Evolutionary conservation across 495 filamentous ascomycete species (phyloP).

Genomic region (Tuber borchii): DNA sequence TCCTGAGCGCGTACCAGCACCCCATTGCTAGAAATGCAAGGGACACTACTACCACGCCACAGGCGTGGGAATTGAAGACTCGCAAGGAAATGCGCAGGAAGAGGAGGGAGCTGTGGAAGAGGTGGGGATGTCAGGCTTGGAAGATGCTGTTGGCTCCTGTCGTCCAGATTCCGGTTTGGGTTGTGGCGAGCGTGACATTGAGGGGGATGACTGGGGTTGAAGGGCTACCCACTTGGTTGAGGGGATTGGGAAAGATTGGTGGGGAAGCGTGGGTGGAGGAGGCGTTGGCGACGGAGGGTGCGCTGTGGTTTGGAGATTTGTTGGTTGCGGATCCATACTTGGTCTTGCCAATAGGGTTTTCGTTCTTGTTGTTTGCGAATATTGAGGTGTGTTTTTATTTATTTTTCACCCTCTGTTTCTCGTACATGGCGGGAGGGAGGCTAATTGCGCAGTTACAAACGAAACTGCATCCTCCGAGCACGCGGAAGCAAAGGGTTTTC

Average conservation of each 20-base stretch:
- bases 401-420: neutral
- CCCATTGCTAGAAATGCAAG: slow-evolving; percentile 32
- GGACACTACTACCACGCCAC: slow-evolving; percentile 27
- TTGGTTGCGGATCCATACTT: slow-evolving; percentile 61
- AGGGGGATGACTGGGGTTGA: slow-evolving; percentile 57
- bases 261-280: slow-evolving; percentile 7
- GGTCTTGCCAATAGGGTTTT: slow-evolving; percentile 59
- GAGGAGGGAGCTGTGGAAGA: slow-evolving; percentile 44
- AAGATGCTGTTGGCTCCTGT: slow-evolving; percentile 46
- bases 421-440: neutral
- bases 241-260: slow-evolving; percentile 43
- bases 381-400: slow-evolving; percentile 19
- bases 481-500: slow-evolving; percentile 36
- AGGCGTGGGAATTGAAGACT: slow-evolving; percentile 26
- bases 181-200: slow-evolving; percentile 61
- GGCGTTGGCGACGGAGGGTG: slow-evolving; percentile 59
- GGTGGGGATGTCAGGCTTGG: slow-evolving; percentile 51
- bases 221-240: slow-evolving; percentile 43
- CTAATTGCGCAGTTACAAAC: slow-evolving; percentile 19
- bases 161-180: slow-evolving; percentile 59
- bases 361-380: slow-evolving; percentile 48
- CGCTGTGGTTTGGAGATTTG: slow-evolving; percentile 76
- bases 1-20: slow-evolving; percentile 50
- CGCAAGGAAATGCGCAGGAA: slow-evolving; percentile 40
- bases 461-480: slow-evolving; percentile 5